Base-by-base conservation (phyloP, 2,329 filamentous ascomycete genomes). In the Alternaria sp. region DNA sequence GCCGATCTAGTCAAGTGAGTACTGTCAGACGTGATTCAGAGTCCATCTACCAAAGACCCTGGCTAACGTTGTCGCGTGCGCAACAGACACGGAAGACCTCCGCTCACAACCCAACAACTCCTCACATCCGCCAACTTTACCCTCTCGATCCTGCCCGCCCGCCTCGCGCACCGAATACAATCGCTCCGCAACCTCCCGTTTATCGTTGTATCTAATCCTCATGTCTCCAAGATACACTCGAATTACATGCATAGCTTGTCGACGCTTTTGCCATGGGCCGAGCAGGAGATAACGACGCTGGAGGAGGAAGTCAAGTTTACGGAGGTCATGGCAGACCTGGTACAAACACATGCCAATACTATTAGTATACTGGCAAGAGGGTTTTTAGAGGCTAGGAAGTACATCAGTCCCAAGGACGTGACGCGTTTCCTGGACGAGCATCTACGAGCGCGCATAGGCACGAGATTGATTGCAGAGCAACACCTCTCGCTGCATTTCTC, bases 121-220 rank as follows among this genome's bases (percentile, higher is more conserved):
- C 88, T 97, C 71, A 88, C 90, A 38, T 97, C 94, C 2, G 95
- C 95, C 64, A 97, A 97, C 82, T 98, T 98, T 81, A 96, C 95
- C 12, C 90, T 98, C 67, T 92, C 90, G 28, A 91, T 97, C 54
- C 89, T 98, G 9, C 95, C 95, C 14, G 91, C 95, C 51, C 92
- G 95, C 38, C 89, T 99, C 26, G 95, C 95, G 26, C 93, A 96
- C 77, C 92, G 95, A 57, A 96, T 99, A 66, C 92, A 97, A 78
- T 93, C 93, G 43, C 84, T 99, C 18, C 90, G 94, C 65, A 97
- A 96, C 76, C 87, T 99, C 8, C 95, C 95, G 0, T 99, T 94
- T 79, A 98, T 99, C 66, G 94, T 99, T 56, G 95, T 99, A 26
- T 94, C 94, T n/a, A 98, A 99, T 76, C 92, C 93, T 1, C 93